Evolutionary conservation across 225 moss, liverwort and hornwort genomes (phyloP).

Genomic region (Sphagnum contortum): DNA sequence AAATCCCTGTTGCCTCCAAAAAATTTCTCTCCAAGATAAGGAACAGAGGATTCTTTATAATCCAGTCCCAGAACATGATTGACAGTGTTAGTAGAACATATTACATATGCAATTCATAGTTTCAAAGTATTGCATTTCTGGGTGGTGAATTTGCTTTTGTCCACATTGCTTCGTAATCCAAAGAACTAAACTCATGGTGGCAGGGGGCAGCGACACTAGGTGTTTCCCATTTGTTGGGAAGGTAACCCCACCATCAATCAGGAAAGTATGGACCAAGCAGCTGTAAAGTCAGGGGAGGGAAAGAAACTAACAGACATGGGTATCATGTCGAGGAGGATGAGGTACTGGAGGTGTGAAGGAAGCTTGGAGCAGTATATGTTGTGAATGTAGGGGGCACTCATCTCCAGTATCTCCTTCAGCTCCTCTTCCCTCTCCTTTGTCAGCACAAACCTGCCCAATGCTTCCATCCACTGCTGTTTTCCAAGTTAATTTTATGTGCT

Average conservation of each 20-base stretch:
- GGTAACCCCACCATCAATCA: too few relatives aligned
- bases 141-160: neutral
- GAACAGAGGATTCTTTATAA: too few relatives aligned
- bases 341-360: constrained; percentile 71
- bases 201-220: neutral
- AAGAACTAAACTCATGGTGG: too few relatives aligned
- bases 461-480: neutral
- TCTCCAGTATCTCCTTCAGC: constrained; percentile 32
- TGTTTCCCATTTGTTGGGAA: neutral
- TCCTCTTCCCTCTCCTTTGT: constrained; percentile 46
- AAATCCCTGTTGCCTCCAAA: constrained; percentile 30
- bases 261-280: too few relatives aligned
- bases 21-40: neutral
- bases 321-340: constrained; percentile 46
- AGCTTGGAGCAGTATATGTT: constrained; percentile 48
- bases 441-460: constrained; percentile 37
- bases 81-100: neutral
- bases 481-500: neutral
- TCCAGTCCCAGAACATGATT: too few relatives aligned
- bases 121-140: neutral
- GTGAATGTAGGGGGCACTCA: constrained; percentile 69
- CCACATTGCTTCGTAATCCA: too few relatives aligned
- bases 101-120: neutral
- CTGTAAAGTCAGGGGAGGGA: too few relatives aligned
- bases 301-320: constrained; percentile 15